Percentiles rank a stretch among this genome's conserved stretches.
Conservation (phyloP, 148 eudicot species). For the Bassia scoparia region DNA sequence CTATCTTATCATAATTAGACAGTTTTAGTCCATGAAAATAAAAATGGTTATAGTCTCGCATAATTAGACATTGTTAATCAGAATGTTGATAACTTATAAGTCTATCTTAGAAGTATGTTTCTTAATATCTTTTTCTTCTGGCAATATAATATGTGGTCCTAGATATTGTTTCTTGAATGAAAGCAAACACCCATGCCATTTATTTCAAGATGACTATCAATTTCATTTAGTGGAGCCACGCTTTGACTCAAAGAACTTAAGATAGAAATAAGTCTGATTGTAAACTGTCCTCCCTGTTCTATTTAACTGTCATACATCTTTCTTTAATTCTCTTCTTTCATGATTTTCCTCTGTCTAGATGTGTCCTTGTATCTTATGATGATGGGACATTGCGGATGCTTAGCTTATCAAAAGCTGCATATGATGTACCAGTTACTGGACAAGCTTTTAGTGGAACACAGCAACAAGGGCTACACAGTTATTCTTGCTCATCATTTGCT, state of each 20-base stretch:
- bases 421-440: slow-evolving; percentile 69
- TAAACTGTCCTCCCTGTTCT: not conserved
- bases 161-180: too few relatives aligned
- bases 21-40: too few relatives aligned
- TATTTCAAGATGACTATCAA: not conserved
- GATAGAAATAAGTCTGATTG: not conserved
- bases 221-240: not conserved
- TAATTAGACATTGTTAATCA: too few relatives aligned
- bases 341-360: slow-evolving; percentile 37
- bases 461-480: slow-evolving; percentile 62
- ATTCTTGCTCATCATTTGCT: slow-evolving; percentile 53
- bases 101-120: too few relatives aligned
- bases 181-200: not conserved
- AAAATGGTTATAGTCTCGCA: too few relatives aligned
- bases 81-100: too few relatives aligned
- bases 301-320: not conserved
- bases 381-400: slow-evolving; percentile 69
- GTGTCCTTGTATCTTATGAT: slow-evolving; percentile 60
- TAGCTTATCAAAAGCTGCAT: slow-evolving; percentile 58
- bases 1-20: too few relatives aligned
- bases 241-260: not conserved
- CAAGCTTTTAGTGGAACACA: slow-evolving; percentile 49
- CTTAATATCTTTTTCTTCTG: too few relatives aligned
- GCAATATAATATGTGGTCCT: too few relatives aligned
- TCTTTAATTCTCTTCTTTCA: slow-evolving; percentile 19